A percentile compares a stretch with the other conserved stretches of the same genome.
These are phyloP conservation scores for Colletotrichum sp. DNA, from an alignment of 2,329 filamentous ascomycete species.

Conservation along the genomic window DNA sequence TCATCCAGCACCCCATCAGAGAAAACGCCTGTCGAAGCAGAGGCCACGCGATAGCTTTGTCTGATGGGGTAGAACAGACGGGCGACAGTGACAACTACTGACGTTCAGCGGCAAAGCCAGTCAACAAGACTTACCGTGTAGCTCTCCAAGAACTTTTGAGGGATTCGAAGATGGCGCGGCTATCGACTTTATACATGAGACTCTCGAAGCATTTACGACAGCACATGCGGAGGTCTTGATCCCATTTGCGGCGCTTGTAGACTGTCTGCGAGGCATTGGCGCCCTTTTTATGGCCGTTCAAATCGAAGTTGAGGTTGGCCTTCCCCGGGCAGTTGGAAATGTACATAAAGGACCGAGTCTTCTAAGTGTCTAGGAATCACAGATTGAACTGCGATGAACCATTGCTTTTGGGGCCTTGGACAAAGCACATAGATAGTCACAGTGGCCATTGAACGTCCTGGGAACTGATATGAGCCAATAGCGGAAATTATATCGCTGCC, in stretches of 20 bases:
- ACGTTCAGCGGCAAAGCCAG: fast-evolving
- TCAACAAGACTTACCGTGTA: neutral
- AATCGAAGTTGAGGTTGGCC: neutral
- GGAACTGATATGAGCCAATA: neutral
- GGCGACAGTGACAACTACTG: neutral
- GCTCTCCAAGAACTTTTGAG: too few species aligned
- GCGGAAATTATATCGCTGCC: neutral
- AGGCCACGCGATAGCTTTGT: neutral
- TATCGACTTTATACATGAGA: neutral
- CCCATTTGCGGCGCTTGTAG: neutral
- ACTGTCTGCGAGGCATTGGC: neutral
- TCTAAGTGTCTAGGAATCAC: neutral
- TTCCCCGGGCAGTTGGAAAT: neutral
- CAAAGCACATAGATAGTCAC: neutral
- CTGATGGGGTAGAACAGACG: neutral
- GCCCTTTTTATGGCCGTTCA: too few species aligned
- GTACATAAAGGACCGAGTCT: fast-evolving
- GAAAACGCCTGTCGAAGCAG: neutral
- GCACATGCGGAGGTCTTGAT: fast-evolving
- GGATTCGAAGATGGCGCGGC: neutral
- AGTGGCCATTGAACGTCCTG: neutral
- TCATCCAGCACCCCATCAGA: too few species aligned
- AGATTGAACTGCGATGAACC: neutral
- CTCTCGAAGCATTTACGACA: neutral
- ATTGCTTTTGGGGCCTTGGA: neutral